Percentiles rank a stretch among this genome's conserved stretches.
Evolutionary conservation across 2,329 filamentous ascomycete species (phyloP).

Genomic region (Xylaria polymorpha): DNA sequence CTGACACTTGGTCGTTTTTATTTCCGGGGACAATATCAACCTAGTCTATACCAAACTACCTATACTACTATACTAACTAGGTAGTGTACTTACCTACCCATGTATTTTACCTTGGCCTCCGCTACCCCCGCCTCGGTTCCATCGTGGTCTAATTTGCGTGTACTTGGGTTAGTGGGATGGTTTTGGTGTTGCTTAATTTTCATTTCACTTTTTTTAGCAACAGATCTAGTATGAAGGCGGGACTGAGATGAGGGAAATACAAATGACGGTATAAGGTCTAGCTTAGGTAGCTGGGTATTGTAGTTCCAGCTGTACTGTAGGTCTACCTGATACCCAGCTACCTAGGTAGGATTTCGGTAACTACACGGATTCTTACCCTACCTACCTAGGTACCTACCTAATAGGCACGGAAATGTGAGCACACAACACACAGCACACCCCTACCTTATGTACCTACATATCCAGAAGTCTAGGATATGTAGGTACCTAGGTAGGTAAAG

Average conservation of each 20-base stretch:
- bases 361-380: neutral
- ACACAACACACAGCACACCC: neutral
- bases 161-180: neutral
- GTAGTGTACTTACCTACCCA: neutral
- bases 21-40: slow-evolving; percentile 5
- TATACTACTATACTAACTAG: neutral
- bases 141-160: neutral
- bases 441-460: neutral
- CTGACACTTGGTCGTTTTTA: slow-evolving; percentile 1
- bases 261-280: neutral
- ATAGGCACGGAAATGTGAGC: neutral
- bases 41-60: neutral
- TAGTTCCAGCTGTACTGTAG: neutral
- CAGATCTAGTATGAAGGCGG: neutral
- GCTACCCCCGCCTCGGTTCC: neutral
- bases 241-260: slow-evolving; percentile 4
- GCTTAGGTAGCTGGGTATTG: too few species aligned
- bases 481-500: neutral
- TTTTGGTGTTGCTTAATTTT: neutral
- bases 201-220: neutral
- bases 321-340: neutral
- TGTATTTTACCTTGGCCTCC: neutral
- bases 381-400: neutral
- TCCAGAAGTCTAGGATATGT: neutral
- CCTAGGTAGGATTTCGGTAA: neutral